A percentile compares a stretch with the other conserved stretches of the same genome.
These are phyloP conservation scores for Sclerospora graminicola DNA, from an alignment of 352 stramenopile genomes.

Conservation along the genomic window DNA sequence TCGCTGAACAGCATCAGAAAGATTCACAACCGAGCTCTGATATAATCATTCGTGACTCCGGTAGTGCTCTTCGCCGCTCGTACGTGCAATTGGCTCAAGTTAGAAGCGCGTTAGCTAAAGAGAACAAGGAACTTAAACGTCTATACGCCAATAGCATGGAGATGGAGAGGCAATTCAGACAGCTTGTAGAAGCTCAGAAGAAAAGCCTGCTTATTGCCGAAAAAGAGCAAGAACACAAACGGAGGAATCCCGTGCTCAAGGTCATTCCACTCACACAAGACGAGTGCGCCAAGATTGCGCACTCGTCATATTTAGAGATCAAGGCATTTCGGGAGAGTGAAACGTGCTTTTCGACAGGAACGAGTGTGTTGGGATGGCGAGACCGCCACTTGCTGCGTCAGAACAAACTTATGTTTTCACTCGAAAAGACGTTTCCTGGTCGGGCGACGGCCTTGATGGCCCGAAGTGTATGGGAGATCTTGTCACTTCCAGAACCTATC, in stretches of 20 bases:
- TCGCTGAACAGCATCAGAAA: slow-evolving; percentile 18
- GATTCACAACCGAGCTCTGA: slow-evolving; percentile 20
- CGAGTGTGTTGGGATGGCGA: slow-evolving; percentile 54
- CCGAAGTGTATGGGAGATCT: slow-evolving; percentile 31
- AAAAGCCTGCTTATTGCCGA: slow-evolving; percentile 22
- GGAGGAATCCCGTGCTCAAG: slow-evolving; percentile 28
- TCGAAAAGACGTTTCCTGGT: slow-evolving; percentile 51
- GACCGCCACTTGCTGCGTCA: slow-evolving; percentile 36
- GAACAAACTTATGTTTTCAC: slow-evolving; percentile 50
- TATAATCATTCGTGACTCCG: not conserved
- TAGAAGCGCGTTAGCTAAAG: slow-evolving; percentile 31
- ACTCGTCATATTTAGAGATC: slow-evolving; percentile 34
- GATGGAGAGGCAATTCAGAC: slow-evolving; percentile 40
- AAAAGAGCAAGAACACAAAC: slow-evolving; percentile 34
- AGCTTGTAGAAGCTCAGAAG: slow-evolving; percentile 26
- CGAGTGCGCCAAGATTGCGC: slow-evolving; percentile 38
- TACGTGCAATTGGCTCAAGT: slow-evolving; percentile 49
- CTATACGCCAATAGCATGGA: slow-evolving; percentile 29
- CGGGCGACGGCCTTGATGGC: slow-evolving; percentile 29
- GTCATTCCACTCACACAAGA: slow-evolving; percentile 29
- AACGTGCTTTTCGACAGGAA: slow-evolving; percentile 37
- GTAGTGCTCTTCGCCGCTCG: slow-evolving; percentile 11
- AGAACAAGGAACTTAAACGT: slow-evolving; percentile 44
- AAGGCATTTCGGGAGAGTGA: slow-evolving; percentile 42
- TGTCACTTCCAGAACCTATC: slow-evolving; percentile 35